Evolutionary conservation across 2,329 filamentous ascomycete species (phyloP), one percentile per base, ranked within the genome.

Genomic region (Cladosporium halotolerans): DNA sequence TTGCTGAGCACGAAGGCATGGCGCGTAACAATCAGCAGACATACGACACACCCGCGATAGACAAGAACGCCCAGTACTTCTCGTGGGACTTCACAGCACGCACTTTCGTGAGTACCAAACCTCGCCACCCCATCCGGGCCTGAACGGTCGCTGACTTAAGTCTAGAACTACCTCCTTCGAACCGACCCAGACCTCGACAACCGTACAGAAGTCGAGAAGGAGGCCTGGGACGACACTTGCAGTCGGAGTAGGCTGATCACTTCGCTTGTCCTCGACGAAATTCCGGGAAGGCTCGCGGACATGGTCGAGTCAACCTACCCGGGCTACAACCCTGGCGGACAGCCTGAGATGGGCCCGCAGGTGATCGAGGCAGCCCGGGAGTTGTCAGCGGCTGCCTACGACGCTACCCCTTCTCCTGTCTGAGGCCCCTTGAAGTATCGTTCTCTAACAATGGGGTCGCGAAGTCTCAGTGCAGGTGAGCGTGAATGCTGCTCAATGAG

Each of bases 31-130:
- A 32, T 19, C 18, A 11, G 23, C 47, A 50, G 33, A 33, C 23
- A 16, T 42, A 41, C 36, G 33, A 33, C 36, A 50, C 47, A 4
- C 47, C 47, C 10, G 47, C 38, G n/a, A 13, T 5, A 4, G 38
- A 50, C 11, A 50, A 50, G 23, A 50, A 50, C n/a, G 40, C n/a
- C 8, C 23, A 41, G 38, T 50, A 50, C n/a, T 50, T 50, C n/a
- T 16, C 36, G 3, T 50, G 36, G 47, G 28, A 34, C 8, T 42
- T 50, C 9, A 38, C 42, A 5, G 23, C 31, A 13, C 11, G 47
- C 13, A 42, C 47, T 10, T 8, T 42, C 8, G 47, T 50, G 18
- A 38, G 45, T 38, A 45, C 6, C 8, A 2, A n/a, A n/a, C 45
- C 13, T 47, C 34, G 4, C 13, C 19, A 32, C 32, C 6, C 11